Percentiles rank a stretch among this genome's conserved stretches.
Conservation (phyloP, 129 eudicot genomes). For the Lactuca sativa region DNA sequence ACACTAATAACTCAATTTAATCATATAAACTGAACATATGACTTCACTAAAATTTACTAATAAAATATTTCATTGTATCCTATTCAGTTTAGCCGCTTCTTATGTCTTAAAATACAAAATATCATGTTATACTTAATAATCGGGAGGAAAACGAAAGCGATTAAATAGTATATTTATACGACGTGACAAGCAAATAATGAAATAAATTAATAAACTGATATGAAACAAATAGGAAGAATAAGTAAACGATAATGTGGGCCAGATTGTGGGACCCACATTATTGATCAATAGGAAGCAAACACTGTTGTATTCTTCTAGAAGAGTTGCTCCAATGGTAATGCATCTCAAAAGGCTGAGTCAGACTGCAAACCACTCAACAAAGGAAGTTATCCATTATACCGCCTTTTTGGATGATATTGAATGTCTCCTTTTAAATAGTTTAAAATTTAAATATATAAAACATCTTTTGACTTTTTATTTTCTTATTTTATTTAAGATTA, state of each 20-base stretch:
- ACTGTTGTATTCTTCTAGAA: conserved; percentile 14
- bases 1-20: no score
- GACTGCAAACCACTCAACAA: not conserved
- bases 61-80: no score
- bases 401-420: not conserved
- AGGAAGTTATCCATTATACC: not conserved
- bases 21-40: no score
- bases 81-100: not conserved
- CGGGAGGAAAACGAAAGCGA: not conserved
- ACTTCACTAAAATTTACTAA: no score
- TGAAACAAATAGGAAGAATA: not conserved
- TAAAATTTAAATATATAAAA: no score
- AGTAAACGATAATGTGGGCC: conserved; percentile 13
- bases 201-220: not conserved
- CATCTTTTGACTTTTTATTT: not conserved
- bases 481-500: no score
- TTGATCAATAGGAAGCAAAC: not conserved
- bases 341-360: not conserved
- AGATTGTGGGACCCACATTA: not conserved
- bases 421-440: not conserved
- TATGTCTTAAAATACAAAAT: no score
- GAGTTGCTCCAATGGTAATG: not conserved
- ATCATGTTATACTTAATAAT: not conserved
- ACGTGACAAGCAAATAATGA: not conserved
- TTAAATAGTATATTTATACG: not conserved